These are phyloP conservation scores for Ophiostoma himal-ulmi DNA, from an alignment of 2,329 filamentous ascomycete species.

Conservation along the genomic window DNA sequence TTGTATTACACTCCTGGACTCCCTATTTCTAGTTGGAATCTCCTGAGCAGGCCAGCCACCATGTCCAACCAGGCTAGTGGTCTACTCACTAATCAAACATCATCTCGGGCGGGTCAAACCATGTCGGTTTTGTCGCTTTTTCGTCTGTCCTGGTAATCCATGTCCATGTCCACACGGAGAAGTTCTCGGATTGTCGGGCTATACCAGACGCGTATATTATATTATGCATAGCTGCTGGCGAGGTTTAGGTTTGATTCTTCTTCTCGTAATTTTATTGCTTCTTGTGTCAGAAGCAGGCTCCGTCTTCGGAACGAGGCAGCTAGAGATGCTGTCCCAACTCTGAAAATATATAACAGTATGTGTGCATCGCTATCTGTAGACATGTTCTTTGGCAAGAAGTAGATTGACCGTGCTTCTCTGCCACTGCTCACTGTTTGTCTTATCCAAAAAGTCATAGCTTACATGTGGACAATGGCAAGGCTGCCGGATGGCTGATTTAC, in stretches of 20 bases:
- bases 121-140: not conserved
- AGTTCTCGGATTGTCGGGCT: slow-evolving; percentile 1
- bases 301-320: not conserved
- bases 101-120: not conserved
- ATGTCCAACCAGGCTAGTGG: not conserved
- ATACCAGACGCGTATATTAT: not conserved
- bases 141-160: too few relatives aligned
- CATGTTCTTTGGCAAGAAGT: not conserved
- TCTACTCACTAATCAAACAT: not conserved
- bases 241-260: not conserved
- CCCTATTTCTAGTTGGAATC: not conserved
- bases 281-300: not conserved
- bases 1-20: not conserved
- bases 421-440: not conserved
- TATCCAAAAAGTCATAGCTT: not conserved
- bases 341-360: not conserved
- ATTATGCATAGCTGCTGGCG: not conserved
- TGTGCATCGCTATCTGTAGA: not conserved
- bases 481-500: not conserved
- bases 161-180: not conserved
- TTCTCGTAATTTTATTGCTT: not conserved
- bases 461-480: not conserved
- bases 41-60: not conserved
- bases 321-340: not conserved
- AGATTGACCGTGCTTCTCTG: not conserved